Evolutionary conservation across 257 asterid species (phyloP).

Genomic region (Haberlea rhodopensis): DNA sequence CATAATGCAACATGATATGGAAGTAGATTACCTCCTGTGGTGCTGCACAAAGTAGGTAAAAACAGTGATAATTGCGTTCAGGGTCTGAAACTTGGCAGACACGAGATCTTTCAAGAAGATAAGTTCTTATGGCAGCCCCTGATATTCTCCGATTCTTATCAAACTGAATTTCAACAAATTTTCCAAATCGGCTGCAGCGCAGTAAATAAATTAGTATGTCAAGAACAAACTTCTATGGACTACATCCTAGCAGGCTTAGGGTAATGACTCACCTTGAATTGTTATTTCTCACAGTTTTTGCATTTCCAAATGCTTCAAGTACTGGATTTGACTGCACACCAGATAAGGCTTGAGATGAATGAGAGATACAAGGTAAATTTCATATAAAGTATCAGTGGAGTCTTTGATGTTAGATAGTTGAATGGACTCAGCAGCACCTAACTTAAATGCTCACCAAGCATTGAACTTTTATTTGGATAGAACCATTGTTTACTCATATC

Average conservation of each 20-base stretch:
- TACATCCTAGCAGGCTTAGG: slow-evolving; percentile 3
- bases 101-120: slow-evolving; percentile 97
- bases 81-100: slow-evolving; percentile 98
- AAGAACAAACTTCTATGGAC: slow-evolving; percentile 5
- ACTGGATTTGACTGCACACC: slow-evolving; percentile 95
- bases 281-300: slow-evolving; percentile 97
- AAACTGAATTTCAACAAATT: slow-evolving; percentile 92
- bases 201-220: slow-evolving; percentile 14
- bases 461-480: background rate
- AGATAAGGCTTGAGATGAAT: slow-evolving; percentile 21
- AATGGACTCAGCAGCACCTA: slow-evolving; percentile 1
- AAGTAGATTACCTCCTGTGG: slow-evolving; percentile 69
- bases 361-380: slow-evolving; percentile 18
- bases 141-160: slow-evolving; percentile 92
- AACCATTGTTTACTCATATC: slow-evolving; percentile 1
- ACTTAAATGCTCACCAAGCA: slow-evolving; percentile 4
- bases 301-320: slow-evolving; percentile 99
- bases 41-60: slow-evolving; percentile 96
- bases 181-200: slow-evolving; percentile 90
- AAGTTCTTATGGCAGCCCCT: slow-evolving; percentile 97
- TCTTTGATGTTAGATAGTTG: background rate
- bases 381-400: slow-evolving; percentile 13
- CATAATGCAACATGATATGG: slow-evolving; percentile 16
- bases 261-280: slow-evolving; percentile 72
- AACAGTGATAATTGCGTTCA: slow-evolving; percentile 94